These are phyloP conservation scores for Flaveria floridana DNA, from an alignment of 140 eudicot species.

Conservation along the genomic window DNA sequence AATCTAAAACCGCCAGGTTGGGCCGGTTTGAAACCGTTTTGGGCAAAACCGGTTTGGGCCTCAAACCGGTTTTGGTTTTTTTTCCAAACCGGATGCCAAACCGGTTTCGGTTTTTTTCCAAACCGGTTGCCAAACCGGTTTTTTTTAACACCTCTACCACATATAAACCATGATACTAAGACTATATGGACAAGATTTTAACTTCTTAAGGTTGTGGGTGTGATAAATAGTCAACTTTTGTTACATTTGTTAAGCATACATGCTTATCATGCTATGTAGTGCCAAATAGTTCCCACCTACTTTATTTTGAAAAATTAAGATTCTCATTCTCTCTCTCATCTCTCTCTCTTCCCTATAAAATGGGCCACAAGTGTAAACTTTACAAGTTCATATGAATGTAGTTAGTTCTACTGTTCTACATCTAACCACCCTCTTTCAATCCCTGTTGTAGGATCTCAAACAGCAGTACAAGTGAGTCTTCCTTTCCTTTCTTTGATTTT, in stretches of 20 bases:
- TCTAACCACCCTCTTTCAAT: constrained; percentile 25
- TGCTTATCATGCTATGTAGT: neutral
- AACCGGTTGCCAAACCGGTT: no score
- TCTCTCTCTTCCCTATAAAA: constrained; percentile 28
- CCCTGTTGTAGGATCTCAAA: constrained; percentile 18
- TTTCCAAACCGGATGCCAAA: no score
- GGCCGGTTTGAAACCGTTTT: no score
- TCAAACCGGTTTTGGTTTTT: no score
- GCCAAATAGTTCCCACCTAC: constrained; percentile 22
- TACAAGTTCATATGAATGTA: constrained; percentile 19
- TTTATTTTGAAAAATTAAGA: neutral
- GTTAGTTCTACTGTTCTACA: neutral
- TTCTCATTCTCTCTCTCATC: constrained; percentile 17
- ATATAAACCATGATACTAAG: neutral
- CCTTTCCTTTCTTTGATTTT: neutral
- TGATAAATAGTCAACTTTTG: constrained; percentile 28
- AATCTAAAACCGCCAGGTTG: no score
- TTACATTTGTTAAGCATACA: constrained; percentile 22
- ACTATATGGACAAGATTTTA: neutral
- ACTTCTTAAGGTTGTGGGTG: constrained; percentile 14
- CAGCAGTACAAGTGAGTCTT: constrained; percentile 23
- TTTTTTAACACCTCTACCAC: neutral
- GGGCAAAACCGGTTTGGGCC: no score
- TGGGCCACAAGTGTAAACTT: constrained; percentile 32
- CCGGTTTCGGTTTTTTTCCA: no score